Conservation (phyloP, 306 rosid genomes). For the Heteromeles arbutifolia region DNA sequence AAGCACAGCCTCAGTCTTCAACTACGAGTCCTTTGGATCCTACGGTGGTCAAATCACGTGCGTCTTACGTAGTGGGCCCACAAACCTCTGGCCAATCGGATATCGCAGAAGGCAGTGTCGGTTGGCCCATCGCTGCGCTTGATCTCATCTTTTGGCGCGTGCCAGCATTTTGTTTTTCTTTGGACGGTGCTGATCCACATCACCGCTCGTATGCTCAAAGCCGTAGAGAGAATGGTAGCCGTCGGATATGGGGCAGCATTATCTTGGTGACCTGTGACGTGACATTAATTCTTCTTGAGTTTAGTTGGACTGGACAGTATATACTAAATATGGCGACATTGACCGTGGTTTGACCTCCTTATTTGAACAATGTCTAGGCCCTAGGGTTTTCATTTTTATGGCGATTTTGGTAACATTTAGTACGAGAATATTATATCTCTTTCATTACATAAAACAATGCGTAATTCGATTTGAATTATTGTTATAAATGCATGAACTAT, state of each 20-base stretch:
- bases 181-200: constrained; percentile 8
- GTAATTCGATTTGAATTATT: too few species aligned
- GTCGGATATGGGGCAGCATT: neutral
- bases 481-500: too few species aligned
- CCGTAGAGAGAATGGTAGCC: neutral
- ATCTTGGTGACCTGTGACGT: neutral
- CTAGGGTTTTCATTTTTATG: too few species aligned
- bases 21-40: neutral
- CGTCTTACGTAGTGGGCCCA: neutral
- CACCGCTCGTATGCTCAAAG: neutral
- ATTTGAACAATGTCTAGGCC: neutral
- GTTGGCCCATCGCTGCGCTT: neutral
- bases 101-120: neutral
- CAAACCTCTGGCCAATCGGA: neutral
- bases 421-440: too few species aligned
- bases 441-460: rapidly evolving
- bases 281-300: neutral
- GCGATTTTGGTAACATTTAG: neutral
- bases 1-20: neutral
- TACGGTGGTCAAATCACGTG: neutral
- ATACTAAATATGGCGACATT: neutral
- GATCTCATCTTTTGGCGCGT: neutral
- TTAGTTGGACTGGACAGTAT: neutral
- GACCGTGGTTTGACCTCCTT: neutral
- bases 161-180: neutral